Conservation (phyloP, 176 grass and related monocot genomes). For the Oryza brachyantha region DNA sequence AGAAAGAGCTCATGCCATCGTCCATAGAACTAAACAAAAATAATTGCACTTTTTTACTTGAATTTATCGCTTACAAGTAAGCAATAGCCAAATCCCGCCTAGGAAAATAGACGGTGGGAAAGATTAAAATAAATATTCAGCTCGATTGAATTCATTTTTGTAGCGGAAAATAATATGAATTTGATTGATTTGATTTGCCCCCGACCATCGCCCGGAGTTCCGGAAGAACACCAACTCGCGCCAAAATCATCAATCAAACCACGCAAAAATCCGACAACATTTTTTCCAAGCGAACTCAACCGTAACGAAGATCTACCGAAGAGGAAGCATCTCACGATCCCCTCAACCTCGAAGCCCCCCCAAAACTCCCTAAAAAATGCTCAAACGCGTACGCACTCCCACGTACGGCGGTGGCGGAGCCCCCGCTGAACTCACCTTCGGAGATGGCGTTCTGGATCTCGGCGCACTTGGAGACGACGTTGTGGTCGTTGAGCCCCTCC, state of each 20-base stretch:
- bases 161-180: background rate
- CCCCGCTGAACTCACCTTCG: slow-evolving; percentile 48
- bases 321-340: background rate
- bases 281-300: background rate
- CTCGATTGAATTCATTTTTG: background rate
- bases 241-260: background rate
- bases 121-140: too few species aligned
- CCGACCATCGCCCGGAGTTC: background rate
- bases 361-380: background rate
- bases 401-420: background rate
- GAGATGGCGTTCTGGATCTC: slow-evolving; percentile 78
- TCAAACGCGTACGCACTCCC: background rate
- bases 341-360: background rate
- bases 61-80: background rate
- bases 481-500: slow-evolving; percentile 78
- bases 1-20: background rate
- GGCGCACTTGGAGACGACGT: slow-evolving; percentile 68
- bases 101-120: background rate
- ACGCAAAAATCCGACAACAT: background rate
- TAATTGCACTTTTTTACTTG: background rate
- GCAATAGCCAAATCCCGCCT: background rate
- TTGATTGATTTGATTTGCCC: background rate
- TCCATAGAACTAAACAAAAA: background rate
- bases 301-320: background rate
- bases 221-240: background rate